Conservation (phyloP, 192 early-diverging fungal species). For the Geosiphon pyriformis region DNA sequence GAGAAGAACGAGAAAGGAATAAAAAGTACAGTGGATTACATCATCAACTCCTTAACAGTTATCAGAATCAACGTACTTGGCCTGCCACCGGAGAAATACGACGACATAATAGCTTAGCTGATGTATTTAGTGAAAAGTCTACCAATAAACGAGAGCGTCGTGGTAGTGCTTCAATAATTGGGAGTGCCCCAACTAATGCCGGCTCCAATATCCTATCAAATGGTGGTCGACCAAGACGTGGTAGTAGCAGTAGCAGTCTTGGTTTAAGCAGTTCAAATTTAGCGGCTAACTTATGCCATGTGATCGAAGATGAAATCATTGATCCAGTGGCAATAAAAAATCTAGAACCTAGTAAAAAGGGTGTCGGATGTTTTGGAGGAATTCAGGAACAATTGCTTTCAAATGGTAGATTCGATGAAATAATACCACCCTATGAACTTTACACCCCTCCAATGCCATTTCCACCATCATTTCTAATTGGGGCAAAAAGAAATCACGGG, state of each 20-base stretch:
- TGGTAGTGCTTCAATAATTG: not conserved
- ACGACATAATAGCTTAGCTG: not conserved
- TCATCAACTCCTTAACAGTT: conserved; percentile 27
- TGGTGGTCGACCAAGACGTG: not conserved
- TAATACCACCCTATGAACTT: not conserved
- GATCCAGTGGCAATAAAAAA: not conserved
- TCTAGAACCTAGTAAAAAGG: too few relatives aligned
- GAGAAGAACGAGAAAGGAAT: conserved; percentile 29
- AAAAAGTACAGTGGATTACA: conserved; percentile 28
- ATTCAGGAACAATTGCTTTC: not conserved
- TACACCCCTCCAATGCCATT: not conserved
- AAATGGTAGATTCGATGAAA: too few relatives aligned
- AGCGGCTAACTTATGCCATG: not conserved
- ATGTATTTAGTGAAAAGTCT: not conserved
- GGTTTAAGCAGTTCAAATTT: not conserved
- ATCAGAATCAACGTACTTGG: conserved; percentile 1
- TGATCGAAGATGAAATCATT: not conserved
- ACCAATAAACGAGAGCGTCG: not conserved
- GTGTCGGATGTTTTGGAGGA: too few relatives aligned
- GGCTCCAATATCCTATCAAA: not conserved
- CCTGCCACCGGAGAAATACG: conserved; percentile 4
- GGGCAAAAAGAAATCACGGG: conserved; percentile 12
- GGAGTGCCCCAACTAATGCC: not conserved
- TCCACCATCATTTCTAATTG: conserved; percentile 21
- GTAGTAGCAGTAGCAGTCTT: not conserved